A percentile compares a stretch with the other conserved stretches of the same genome.
These are phyloP conservation scores for Climacium dendroides DNA, from an alignment of 225 moss, liverwort and hornwort genomes.

Conservation along the genomic window DNA sequence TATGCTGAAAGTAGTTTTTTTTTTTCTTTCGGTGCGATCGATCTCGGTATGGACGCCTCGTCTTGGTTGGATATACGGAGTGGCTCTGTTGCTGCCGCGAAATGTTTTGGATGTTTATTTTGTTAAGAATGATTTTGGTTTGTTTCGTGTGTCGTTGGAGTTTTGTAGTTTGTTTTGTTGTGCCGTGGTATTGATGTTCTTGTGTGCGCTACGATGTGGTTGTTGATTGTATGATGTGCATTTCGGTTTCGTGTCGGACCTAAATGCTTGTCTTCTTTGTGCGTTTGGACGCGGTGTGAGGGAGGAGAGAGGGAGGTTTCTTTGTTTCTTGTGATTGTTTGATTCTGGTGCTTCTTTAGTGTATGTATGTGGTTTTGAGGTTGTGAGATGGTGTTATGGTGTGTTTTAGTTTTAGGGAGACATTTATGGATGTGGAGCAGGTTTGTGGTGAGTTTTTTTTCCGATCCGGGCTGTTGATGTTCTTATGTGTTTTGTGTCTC, in stretches of 20 bases:
- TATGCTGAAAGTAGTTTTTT: not conserved
- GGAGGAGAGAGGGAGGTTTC: not conserved
- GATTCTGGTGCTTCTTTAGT: too few relatives aligned
- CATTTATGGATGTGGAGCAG: not conserved
- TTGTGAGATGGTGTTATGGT: not conserved
- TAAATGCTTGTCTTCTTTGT: not conserved
- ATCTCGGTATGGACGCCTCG: not conserved
- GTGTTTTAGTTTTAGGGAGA: not conserved
- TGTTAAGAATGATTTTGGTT: too few relatives aligned
- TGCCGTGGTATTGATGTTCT: not conserved
- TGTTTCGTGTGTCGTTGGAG: not conserved
- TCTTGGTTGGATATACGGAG: not conserved
- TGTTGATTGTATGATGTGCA: not conserved
- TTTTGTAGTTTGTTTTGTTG: not conserved
- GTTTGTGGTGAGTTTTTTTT: too few relatives aligned
- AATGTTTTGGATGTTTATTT: too few relatives aligned
- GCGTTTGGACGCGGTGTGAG: not conserved
- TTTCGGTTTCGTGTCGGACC: not conserved
- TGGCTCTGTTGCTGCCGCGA: too few relatives aligned
- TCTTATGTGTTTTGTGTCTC: not conserved
- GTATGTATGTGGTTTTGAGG: not conserved
- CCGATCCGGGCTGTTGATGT: not conserved
- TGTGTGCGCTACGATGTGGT: not conserved
- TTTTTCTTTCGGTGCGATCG: not conserved
- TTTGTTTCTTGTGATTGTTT: not conserved